Percentiles rank a stretch among this genome's conserved stretches.
Evolutionary conservation across 2,329 filamentous ascomycete genomes (phyloP).

Genomic region (Dactylonectria macrodidyma): DNA sequence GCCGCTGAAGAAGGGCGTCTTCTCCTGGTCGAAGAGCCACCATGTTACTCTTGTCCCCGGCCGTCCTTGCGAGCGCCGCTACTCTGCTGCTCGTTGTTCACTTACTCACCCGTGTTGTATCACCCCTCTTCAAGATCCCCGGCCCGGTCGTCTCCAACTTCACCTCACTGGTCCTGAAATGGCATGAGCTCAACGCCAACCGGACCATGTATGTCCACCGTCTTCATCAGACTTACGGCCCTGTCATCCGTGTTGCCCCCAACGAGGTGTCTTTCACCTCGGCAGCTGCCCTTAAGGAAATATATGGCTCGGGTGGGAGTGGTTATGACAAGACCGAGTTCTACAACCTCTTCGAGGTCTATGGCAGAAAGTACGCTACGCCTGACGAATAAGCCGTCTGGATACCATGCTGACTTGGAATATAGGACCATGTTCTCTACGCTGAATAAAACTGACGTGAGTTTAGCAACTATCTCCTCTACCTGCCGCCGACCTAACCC

Average conservation of each 20-base stretch:
- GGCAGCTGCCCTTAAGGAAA: conserved; percentile 70
- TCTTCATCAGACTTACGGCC: conserved; percentile 69
- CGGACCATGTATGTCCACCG: conserved; percentile 69
- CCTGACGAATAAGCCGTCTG: conserved; percentile 20
- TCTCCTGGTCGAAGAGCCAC: neutral
- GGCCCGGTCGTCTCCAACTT: conserved; percentile 65
- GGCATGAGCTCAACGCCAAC: conserved; percentile 68
- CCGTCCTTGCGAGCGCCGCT: conserved; percentile 41
- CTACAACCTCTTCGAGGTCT: conserved; percentile 73
- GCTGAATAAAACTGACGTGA: conserved; percentile 67
- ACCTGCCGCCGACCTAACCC: neutral
- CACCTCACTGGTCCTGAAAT: conserved; percentile 67
- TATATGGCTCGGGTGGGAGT: conserved; percentile 73
- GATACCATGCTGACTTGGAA: conserved; percentile 17
- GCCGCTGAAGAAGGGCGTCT: neutral
- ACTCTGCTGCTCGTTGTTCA: conserved; percentile 45
- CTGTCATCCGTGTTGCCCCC: conserved; percentile 70
- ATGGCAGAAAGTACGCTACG: conserved; percentile 64
- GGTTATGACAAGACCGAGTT: conserved; percentile 78
- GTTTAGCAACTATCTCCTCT: conserved; percentile 36
- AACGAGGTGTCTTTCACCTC: conserved; percentile 74
- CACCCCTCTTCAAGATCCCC: conserved; percentile 59
- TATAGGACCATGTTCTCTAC: conserved; percentile 73
- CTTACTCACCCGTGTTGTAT: conserved; percentile 48
- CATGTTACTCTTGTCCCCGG: conserved; percentile 51